phyloP scores from a whole-genome alignment of 805 yeast species.

The Starmerella apis region DNA sequence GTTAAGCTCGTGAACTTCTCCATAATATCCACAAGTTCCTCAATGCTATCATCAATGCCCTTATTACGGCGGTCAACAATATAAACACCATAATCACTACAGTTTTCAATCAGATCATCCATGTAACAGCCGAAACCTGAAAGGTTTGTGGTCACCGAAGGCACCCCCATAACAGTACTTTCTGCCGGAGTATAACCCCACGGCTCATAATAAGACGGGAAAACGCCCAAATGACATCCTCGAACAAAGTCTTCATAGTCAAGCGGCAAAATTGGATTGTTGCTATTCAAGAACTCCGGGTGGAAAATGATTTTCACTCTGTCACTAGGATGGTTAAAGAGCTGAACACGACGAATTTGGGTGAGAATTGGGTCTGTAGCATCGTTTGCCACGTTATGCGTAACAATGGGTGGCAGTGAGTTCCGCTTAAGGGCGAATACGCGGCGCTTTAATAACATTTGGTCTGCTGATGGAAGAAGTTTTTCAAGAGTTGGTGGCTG shows the following conservation, averaged over 20 bases:
- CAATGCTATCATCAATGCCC: conserved; percentile 84
- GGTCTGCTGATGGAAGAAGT: conserved; percentile 72
- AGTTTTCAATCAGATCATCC: conserved; percentile 93
- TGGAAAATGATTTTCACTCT: conserved; percentile 93
- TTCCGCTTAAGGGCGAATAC: conserved; percentile 86
- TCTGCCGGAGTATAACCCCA: conserved; percentile 99
- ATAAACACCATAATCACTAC: conserved; percentile 92
- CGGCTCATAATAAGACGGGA: conserved; percentile 97
- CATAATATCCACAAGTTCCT: conserved; percentile 83
- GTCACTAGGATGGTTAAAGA: conserved; percentile 82
- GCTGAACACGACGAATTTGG: conserved; percentile 82
- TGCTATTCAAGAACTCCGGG: conserved; percentile 91
- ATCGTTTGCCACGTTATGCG: conserved; percentile 94
- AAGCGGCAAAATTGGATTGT: conserved; percentile 82
- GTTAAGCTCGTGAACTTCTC: conserved; percentile 78
- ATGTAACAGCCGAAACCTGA: conserved; percentile 97
- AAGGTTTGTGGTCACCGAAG: conserved; percentile 88
- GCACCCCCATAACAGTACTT: conserved; percentile 99
- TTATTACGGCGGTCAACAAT: conserved; percentile 90
- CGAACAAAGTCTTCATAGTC: conserved; percentile 97
- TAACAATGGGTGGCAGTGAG: conserved; percentile 85
- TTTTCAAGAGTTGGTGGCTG: conserved; percentile 76
- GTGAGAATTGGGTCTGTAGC: conserved; percentile 80
- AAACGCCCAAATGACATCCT: conserved; percentile 95
- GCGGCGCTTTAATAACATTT: conserved; percentile 81